A percentile compares a stretch with the other conserved stretches of the same genome.
Evolutionary conservation across 345 rosid genomes (phyloP).

Genomic region (Eucalyptus shirleyi): DNA sequence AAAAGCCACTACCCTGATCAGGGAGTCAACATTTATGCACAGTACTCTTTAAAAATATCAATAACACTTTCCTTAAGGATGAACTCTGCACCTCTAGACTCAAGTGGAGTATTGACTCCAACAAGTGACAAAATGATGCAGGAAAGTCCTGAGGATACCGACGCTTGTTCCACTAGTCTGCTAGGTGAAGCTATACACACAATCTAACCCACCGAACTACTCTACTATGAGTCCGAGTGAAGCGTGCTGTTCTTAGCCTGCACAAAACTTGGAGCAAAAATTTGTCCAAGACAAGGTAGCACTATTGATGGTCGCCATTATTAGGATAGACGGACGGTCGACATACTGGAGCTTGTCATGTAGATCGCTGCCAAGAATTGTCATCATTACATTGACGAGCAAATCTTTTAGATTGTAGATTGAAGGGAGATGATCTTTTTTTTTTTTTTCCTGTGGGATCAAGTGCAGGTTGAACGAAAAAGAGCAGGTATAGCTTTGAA

Average conservation of each 20-base stretch:
- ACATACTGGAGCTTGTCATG: too few relatives aligned
- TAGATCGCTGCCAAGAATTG: too few relatives aligned
- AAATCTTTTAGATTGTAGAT: too few relatives aligned
- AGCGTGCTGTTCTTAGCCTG: not conserved
- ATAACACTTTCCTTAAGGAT: not conserved
- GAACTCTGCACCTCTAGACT: not conserved
- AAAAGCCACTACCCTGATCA: not conserved
- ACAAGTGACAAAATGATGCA: not conserved
- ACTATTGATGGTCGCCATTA: too few relatives aligned
- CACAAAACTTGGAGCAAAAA: not conserved
- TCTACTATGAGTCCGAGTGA: not conserved
- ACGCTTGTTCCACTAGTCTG: not conserved
- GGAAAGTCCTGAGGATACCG: not conserved
- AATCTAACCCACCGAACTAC: not conserved
- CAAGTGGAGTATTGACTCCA: not conserved
- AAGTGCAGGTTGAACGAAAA: too few relatives aligned
- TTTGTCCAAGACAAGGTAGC: not conserved
- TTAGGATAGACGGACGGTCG: too few relatives aligned
- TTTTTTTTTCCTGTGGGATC: too few relatives aligned
- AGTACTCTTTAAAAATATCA: not conserved
- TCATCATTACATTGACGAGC: not conserved
- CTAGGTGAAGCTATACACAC: not conserved
- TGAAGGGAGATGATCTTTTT: too few relatives aligned
- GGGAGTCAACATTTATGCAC: not conserved
- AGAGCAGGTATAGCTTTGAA: not conserved